Evolutionary conservation across 352 stramenopile species (phyloP).

Genomic region (Hyaloperonospora arabidopsidis): DNA sequence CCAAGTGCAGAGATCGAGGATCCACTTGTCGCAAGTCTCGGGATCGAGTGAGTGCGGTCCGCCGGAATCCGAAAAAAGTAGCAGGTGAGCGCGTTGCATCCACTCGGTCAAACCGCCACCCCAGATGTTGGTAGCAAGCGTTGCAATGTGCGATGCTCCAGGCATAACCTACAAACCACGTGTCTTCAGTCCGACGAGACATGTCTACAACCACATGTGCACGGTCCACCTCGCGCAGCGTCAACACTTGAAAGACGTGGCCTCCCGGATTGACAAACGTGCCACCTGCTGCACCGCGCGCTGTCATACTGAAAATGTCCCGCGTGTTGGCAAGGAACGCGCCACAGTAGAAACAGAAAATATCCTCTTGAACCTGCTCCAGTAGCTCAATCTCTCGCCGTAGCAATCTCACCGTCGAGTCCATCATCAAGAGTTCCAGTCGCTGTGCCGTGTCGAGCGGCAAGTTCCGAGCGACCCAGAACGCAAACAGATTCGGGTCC

Average conservation of each 20-base stretch:
- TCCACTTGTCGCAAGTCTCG: constrained; percentile 7
- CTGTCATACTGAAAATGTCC: constrained; percentile 75
- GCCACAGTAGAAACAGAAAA: constrained; percentile 59
- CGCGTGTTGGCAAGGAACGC: constrained; percentile 54
- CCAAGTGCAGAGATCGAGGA: constrained; percentile 11
- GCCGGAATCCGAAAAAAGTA: constrained; percentile 67
- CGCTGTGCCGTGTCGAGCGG: constrained; percentile 51
- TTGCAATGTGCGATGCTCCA: constrained; percentile 78
- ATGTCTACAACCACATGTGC: constrained; percentile 40
- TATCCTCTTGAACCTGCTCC: constrained; percentile 47
- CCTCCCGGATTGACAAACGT: constrained; percentile 81
- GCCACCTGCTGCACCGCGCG: constrained; percentile 37
- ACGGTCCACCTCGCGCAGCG: constrained; percentile 43
- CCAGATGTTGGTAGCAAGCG: constrained; percentile 59
- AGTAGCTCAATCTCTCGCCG: constrained; percentile 53
- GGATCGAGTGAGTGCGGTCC: constrained; percentile 36
- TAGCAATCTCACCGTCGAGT: constrained; percentile 52
- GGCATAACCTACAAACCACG: constrained; percentile 72
- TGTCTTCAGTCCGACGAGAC: constrained; percentile 48
- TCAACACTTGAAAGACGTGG: constrained; percentile 76
- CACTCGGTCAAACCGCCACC: constrained; percentile 64
- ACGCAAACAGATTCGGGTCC: constrained; percentile 66
- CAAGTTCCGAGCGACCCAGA: constrained; percentile 72
- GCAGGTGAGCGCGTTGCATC: constrained; percentile 23
- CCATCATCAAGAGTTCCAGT: constrained; percentile 48